Percentiles rank a stretch among this genome's conserved stretches.
Conservation (phyloP, 768 basidiomycete species). For the Mycena kentingensis region DNA sequence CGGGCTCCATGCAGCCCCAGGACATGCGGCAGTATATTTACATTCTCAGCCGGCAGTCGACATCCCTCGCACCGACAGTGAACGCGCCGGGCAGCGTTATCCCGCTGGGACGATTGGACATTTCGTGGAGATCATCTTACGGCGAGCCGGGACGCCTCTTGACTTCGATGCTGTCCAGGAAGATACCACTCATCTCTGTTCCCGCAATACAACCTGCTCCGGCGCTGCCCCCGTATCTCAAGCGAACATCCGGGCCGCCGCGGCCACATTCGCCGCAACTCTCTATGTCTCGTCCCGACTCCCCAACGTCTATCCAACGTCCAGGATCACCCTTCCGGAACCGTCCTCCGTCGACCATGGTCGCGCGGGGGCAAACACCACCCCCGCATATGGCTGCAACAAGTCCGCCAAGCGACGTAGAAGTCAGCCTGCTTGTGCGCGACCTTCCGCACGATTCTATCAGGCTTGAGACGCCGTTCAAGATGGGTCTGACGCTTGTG, state of each 20-base stretch:
- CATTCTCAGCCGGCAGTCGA: slow-evolving; percentile 59
- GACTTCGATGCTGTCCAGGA: slow-evolving; percentile 85
- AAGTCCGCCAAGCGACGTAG: slow-evolving; percentile 43
- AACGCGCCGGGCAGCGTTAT: slow-evolving; percentile 71
- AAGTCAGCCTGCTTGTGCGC: slow-evolving; percentile 58
- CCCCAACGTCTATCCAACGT: slow-evolving; percentile 49
- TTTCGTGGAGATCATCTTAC: slow-evolving; percentile 83
- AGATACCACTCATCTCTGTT: slow-evolving; percentile 59
- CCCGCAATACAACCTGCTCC: slow-evolving; percentile 55
- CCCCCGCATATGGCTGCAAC: slow-evolving; percentile 23
- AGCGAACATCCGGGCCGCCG: slow-evolving; percentile 52
- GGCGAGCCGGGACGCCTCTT: slow-evolving; percentile 86
- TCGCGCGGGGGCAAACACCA: slow-evolving; percentile 38
- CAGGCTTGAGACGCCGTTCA: slow-evolving; percentile 60
- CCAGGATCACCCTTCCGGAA: slow-evolving; percentile 46
- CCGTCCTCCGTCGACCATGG: slow-evolving; percentile 43
- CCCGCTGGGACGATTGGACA: slow-evolving; percentile 84
- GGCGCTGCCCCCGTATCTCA: slow-evolving; percentile 79
- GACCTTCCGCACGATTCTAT: slow-evolving; percentile 48
- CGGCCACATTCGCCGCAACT: slow-evolving; percentile 64
- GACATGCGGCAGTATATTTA: slow-evolving; percentile 89
- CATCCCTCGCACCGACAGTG: slow-evolving; percentile 46
- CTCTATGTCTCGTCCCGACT: slow-evolving; percentile 52
- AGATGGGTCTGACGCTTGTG: slow-evolving; percentile 53
- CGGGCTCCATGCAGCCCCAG: slow-evolving; percentile 76